Base-by-base conservation (phyloP, 2,329 filamentous ascomycete species). In the Calycina herbarum region DNA sequence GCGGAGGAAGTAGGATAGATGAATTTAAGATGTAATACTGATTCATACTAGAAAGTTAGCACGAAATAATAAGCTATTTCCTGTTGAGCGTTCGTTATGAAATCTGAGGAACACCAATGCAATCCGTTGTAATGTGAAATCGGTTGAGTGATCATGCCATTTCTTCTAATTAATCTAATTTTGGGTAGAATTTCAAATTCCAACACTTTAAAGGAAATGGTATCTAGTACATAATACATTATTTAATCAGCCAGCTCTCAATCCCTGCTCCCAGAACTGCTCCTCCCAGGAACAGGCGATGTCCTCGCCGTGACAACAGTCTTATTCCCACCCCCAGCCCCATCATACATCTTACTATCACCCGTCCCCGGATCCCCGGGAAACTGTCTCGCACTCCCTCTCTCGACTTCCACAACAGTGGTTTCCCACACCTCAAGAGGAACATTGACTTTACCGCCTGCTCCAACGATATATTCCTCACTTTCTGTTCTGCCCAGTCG, bases 371-470 rank as follows among this genome's bases (percentile, higher is more conserved):
- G 4, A 10, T 31, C 38, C 42, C 42, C 29, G 1, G 13, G 13
- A n/a, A 10, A 13, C 24, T n/a, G 29, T 40, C 61, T 58, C 38
- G 3, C 54, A 27, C 56, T 59, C 17, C 67, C 68, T 10, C 63
- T 61, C 57, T 71, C 69, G 31, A 71, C 54, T 33, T 69, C 68
- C 38, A 71, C 67, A 51, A 69, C 65, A 31, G 67, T 69, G 45
- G 65, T 68, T 29, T 70, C 68, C 70, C 69, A 73, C 10, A 73
- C 71, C 65, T 73, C 69, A 11, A 73, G 24, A 8, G 68, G 68
- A 1, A 67, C 63, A 17, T 63, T 58, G n/a, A 38, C 59, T 17
- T 65, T 61, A 13, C 59, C 61, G 6, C 54, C n/a, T 17, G 10
- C 29, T 2, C 56, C 57, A 1, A 70, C 61, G 15, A 72, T 72